phyloP scores from a whole-genome alignment of 1,139 yeast genomes.

The Pichia sp. region DNA sequence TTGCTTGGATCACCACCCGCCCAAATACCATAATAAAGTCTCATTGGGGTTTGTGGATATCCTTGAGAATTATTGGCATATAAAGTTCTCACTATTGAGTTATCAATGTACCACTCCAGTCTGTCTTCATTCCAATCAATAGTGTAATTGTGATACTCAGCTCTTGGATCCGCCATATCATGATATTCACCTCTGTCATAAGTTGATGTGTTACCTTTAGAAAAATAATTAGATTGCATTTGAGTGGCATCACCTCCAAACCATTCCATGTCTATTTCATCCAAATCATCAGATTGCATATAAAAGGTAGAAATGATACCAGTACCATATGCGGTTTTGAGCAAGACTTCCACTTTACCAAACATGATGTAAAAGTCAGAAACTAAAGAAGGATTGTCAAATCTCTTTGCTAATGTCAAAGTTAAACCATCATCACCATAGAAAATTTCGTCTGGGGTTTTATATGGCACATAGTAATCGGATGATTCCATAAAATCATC shows the following conservation, averaged over 20 bases:
- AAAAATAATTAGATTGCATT: conserved; percentile 75
- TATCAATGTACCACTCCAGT: conserved; percentile 41
- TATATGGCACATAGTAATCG: conserved; percentile 31
- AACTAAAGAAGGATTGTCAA: conserved; percentile 66
- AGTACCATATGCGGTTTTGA: conserved; percentile 64
- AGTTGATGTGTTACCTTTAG: conserved; percentile 70
- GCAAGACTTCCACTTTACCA: conserved; percentile 67
- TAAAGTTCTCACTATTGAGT: conserved; percentile 35
- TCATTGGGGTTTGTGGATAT: conserved; percentile 45
- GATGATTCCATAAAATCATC: conserved; percentile 42
- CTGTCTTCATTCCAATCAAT: conserved; percentile 69
- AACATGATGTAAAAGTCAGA: conserved; percentile 81
- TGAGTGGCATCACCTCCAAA: conserved; percentile 66
- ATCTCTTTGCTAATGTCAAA: conserved; percentile 49
- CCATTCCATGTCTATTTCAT: conserved; percentile 83
- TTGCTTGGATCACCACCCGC: conserved; percentile 49
- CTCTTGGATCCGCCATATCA: conserved; percentile 45
- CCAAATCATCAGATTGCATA: conserved; percentile 77
- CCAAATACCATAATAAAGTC: conserved; percentile 41
- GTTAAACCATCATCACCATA: conserved; percentile 49
- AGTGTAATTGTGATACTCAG: conserved; percentile 64
- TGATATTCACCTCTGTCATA: conserved; percentile 76
- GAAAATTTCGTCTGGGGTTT: conserved; percentile 29
- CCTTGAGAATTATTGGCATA: conserved; percentile 32
- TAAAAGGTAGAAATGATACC: conserved; percentile 78